Conservation (phyloP, 768 basidiomycete species). For the Cytidiella melzeri region DNA sequence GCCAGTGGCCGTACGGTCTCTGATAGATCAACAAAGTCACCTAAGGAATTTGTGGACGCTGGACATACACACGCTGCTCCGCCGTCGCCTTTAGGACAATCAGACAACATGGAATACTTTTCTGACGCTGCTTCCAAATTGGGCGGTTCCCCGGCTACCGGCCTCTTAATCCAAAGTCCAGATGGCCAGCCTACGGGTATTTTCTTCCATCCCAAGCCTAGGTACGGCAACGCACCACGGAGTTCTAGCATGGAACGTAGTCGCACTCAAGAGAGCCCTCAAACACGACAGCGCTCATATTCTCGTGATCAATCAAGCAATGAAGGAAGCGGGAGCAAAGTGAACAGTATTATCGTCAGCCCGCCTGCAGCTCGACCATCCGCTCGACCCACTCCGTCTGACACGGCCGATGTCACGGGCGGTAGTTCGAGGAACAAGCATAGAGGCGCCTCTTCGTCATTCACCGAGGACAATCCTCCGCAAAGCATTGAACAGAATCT, state of each 20-base stretch:
- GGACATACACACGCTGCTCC: conserved; percentile 35
- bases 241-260: conserved; percentile 38
- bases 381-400: neutral
- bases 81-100: conserved; percentile 64
- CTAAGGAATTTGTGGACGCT: conserved; percentile 36
- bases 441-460: conserved; percentile 7
- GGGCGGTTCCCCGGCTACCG: conserved; percentile 74
- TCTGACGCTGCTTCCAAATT: conserved; percentile 57
- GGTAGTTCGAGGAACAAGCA: conserved; percentile 9
- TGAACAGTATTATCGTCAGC: neutral
- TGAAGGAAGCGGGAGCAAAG: neutral
- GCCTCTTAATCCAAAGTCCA: conserved; percentile 85
- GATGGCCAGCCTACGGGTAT: conserved; percentile 95
- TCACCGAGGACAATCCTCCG: conserved; percentile 5
- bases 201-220: conserved; percentile 78
- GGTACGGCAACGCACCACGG: conserved; percentile 20
- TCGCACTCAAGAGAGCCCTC: conserved; percentile 24
- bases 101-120: conserved; percentile 78
- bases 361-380: neutral
- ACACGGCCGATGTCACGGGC: neutral
- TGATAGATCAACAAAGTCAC: conserved; percentile 55
- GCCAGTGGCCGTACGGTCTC: conserved; percentile 48
- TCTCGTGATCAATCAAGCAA: neutral
- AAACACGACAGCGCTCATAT: conserved; percentile 2
- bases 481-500: conserved; percentile 1